Evolutionary conservation across 495 filamentous ascomycete species (phyloP), one percentile per base, ranked within the genome.

Genomic region (Aspergillus egyptiacus): DNA sequence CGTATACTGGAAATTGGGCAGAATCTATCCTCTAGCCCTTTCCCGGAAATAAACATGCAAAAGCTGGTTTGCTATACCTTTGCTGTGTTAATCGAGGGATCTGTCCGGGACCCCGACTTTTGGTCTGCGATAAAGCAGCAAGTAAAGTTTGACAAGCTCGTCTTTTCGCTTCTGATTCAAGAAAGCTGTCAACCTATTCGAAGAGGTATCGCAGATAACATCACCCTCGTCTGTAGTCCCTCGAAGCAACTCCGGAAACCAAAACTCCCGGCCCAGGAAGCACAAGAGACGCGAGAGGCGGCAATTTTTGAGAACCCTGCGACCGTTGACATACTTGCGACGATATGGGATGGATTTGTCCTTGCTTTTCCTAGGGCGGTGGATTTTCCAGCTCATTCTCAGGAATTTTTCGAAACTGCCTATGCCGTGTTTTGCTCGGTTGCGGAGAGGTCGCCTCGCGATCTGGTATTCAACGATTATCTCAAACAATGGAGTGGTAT

Each of bases 71-170:
- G 69, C 36, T 57, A 75, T 32, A 76, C 75, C 22, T 83, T 89
- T 42, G 76, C 79, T 11, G 70, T 80, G 10, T 66, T 91, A 2
- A 65, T 89, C 0, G 80, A 87, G 59, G 79, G 73, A 13, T 86
- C 83, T 33, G 64, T 81, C 10, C 72, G 80, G 36, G 84, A 78
- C 43, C 50, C 63, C 9, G 46, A 56, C 0, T 76, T 89, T 52
- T 87, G 86, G 84, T 48, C 59, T 2, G 66, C 70, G 4, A 78
- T 89, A 51, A 76, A 73, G 18, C 57, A 65, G 9, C 60, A 66
- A 18, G 46, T 53, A 8, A 60, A 75, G 24, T 72, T 82, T 36
- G 62, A 67, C 23, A 45, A 56, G 13, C 56, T 82, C 18, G 50
- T 72, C 2, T 56, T 57, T 22, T 58, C 56, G 6, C 46, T 74